Evolutionary conservation across 768 basidiomycete genomes (phyloP).

Genomic region (Termitomyces sp.): DNA sequence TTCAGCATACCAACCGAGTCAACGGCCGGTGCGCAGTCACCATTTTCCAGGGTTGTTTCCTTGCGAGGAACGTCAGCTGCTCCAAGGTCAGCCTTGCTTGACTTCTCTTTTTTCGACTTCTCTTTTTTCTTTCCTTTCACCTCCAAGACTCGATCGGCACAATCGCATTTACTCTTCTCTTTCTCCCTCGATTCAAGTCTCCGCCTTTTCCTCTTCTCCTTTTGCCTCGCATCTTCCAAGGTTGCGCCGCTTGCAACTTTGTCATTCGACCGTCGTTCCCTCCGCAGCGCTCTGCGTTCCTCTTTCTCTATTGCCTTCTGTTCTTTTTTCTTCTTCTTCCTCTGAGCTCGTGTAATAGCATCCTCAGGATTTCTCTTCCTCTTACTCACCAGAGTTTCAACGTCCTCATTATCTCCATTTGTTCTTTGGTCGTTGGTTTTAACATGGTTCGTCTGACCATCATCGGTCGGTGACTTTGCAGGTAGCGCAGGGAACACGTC

Average conservation of each 20-base stretch:
- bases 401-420: constrained; percentile 6
- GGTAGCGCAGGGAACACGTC: constrained; percentile 6
- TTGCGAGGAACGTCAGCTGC: neutral
- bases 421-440: neutral
- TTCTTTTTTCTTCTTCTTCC: constrained; percentile 10
- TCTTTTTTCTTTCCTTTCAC: constrained; percentile 5
- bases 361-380: constrained; percentile 6
- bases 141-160: neutral
- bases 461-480: neutral
- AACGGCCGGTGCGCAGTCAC: neutral
- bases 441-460: neutral
- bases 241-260: neutral
- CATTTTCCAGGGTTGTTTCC: neutral
- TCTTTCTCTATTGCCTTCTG: constrained; percentile 16
- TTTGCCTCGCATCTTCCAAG: neutral
- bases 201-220: constrained; percentile 16
- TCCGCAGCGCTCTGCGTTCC: constrained; percentile 13
- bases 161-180: neutral
- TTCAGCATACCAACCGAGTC: neutral
- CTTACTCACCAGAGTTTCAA: constrained; percentile 5
- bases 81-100: neutral
- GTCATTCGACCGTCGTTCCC: neutral
- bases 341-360: constrained; percentile 1
- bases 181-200: constrained; percentile 6
- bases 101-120: neutral